phyloP scores from a whole-genome alignment of 805 yeast genomes.

The Candida nonsorbophila region DNA sequence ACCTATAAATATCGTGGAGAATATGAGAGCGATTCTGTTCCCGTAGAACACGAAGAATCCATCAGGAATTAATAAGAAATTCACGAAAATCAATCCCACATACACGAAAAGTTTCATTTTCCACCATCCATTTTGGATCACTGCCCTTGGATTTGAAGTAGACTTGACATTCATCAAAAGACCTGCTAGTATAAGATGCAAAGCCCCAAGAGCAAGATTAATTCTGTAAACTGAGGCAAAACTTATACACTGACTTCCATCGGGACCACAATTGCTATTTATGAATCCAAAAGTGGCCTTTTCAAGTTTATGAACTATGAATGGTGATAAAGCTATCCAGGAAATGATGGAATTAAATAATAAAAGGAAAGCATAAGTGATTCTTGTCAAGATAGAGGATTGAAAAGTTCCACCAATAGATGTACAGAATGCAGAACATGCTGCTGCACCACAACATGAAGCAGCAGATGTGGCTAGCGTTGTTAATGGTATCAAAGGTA shows the following conservation, averaged over 20 bases:
- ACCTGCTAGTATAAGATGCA: conserved; percentile 69
- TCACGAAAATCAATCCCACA: conserved; percentile 47
- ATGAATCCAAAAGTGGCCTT: conserved; percentile 63
- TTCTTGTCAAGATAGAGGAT: conserved; percentile 77
- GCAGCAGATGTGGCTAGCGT: conserved; percentile 34
- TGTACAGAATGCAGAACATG: conserved; percentile 56
- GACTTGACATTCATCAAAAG: conserved; percentile 71
- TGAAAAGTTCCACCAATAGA: conserved; percentile 56
- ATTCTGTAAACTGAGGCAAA: conserved; percentile 92
- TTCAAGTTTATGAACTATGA: conserved; percentile 69
- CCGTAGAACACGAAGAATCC: conserved; percentile 86
- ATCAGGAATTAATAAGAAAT: conserved; percentile 78
- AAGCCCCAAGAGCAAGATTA: conserved; percentile 77
- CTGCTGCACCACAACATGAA: conserved; percentile 78
- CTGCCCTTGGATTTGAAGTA: conserved; percentile 71
- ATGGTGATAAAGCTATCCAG: conserved; percentile 88
- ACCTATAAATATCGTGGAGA: conserved; percentile 79
- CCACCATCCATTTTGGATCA: conserved; percentile 93
- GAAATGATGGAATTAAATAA: conserved; percentile 75
- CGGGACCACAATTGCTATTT: conserved; percentile 61
- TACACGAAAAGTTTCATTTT: conserved; percentile 62
- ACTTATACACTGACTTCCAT: conserved; percentile 77
- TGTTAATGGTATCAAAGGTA: conserved; percentile 62
- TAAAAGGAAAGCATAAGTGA: conserved; percentile 77
- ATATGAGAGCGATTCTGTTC: conserved; percentile 77